Base-by-base conservation (phyloP, 2,329 filamentous ascomycete species). In the Aspergillus ochraceus region DNA sequence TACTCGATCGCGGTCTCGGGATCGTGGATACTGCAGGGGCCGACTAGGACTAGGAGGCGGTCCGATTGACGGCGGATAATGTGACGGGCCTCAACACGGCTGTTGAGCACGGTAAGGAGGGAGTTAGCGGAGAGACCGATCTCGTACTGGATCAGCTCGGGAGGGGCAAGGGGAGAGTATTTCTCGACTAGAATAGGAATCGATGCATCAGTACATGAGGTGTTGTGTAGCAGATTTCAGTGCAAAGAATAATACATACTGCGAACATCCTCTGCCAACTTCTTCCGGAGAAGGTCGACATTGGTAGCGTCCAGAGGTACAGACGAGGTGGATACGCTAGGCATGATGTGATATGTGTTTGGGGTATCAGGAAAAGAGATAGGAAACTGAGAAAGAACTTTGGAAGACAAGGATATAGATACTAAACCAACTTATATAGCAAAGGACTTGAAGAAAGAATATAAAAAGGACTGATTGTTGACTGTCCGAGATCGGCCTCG, bases 11-110 rank as follows among this genome's bases (percentile, higher is more conserved):
- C 94, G 12, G 87, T 87, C 52, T 84, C 86, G 6, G 94, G 94
- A 79, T 98, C 94, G 82, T 99, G 95, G 74, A 99, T 93, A 24
- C 92, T 97, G 83, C 94, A 98, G 56, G 95, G 95, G 1, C 95
- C 95, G 72, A 96, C 90, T 71, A 98, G 88, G 71, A 98, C 94
- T 62, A 98, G 86, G 45, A 99, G 89, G 61, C 92, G 90, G 81
- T 97, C 91, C 2, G 56, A 58, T 11, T 54, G 50, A 39, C 45
- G 50, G 12, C 56, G 56, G 51, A 58, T 58, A 26, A 58, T 58
- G 19, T 58, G 50, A 20, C 56, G 56, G 4, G 56, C 56, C 24
- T 58, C 56, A 22, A 49, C 49, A 24, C 56, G 56, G 56, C 56
- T 61, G 54, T 61, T 61, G 39, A 61, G 52, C 2, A 61, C 59